Percentiles rank a stretch among this genome's conserved stretches.
Evolutionary conservation across 1,139 yeast species (phyloP).

Genomic region (Suzukiozyma palmioleophila): DNA sequence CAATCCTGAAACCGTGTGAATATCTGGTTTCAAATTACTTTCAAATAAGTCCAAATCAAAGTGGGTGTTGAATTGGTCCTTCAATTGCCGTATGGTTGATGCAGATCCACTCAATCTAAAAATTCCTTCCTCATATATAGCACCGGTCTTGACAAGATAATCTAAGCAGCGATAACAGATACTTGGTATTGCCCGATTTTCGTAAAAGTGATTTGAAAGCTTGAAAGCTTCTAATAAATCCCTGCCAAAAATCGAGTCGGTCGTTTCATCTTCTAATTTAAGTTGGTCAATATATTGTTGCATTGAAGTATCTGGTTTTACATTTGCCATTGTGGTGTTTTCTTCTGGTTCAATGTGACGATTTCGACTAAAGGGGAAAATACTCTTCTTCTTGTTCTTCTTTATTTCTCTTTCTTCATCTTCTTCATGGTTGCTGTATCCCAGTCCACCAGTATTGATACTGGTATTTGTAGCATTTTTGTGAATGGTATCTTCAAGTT

Average conservation of each 20-base stretch:
- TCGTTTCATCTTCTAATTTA: slow-evolving; percentile 32
- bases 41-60: slow-evolving; percentile 66
- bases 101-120: slow-evolving; percentile 91
- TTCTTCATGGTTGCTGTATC: slow-evolving; percentile 15
- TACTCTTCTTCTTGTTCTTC: slow-evolving; percentile 50
- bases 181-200: slow-evolving; percentile 60
- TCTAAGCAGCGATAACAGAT: slow-evolving; percentile 75
- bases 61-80: slow-evolving; percentile 59
- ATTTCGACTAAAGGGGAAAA: slow-evolving; percentile 52
- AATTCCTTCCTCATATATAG: slow-evolving; percentile 83
- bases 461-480: not conserved
- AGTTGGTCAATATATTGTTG: slow-evolving; percentile 37
- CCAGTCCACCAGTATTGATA: slow-evolving; percentile 10
- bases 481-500: not conserved
- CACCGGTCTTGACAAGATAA: slow-evolving; percentile 62
- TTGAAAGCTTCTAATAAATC: slow-evolving; percentile 51
- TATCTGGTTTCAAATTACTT: slow-evolving; percentile 45
- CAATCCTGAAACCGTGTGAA: slow-evolving; percentile 77
- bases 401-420: slow-evolving; percentile 19
- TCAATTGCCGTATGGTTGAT: slow-evolving; percentile 66
- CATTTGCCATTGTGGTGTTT: not conserved
- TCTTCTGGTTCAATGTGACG: slow-evolving; percentile 9
- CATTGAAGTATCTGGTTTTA: slow-evolving; percentile 18
- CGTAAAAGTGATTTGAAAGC: slow-evolving; percentile 44
- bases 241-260: slow-evolving; percentile 59